phyloP scores from a whole-genome alignment of 2,329 filamentous ascomycete species.

The Trichoderma pleuroti region DNA sequence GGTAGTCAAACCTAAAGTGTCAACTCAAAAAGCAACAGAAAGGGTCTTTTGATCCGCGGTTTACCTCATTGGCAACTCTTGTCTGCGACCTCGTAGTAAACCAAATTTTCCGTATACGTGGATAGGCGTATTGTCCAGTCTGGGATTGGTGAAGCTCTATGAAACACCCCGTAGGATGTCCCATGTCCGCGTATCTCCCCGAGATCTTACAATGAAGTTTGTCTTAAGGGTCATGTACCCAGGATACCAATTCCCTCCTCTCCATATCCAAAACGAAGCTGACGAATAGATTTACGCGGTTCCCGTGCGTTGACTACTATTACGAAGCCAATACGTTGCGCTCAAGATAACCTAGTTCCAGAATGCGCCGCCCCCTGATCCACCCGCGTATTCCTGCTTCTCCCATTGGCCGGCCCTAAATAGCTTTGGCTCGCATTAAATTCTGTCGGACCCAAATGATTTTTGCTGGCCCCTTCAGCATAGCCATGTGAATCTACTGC shows the following conservation, averaged over 20 bases:
- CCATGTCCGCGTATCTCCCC: not conserved
- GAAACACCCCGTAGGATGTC: not conserved
- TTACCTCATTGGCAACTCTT: not conserved
- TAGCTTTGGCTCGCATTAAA: not conserved
- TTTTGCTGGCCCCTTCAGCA: not conserved
- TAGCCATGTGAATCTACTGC: not conserved
- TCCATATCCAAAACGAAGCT: not conserved
- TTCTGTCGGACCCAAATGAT: not conserved
- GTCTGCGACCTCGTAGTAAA: not conserved
- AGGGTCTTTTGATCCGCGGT: not conserved
- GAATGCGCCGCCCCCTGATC: not conserved
- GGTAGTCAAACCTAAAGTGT: not conserved
- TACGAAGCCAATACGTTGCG: not conserved
- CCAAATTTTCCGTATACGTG: not conserved
- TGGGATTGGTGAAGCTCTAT: not conserved
- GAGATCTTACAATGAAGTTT: not conserved
- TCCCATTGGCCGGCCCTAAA: not conserved
- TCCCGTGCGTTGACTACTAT: not conserved
- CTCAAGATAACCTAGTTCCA: not conserved
- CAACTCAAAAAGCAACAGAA: not conserved
- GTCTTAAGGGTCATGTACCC: not conserved
- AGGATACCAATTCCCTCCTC: not conserved
- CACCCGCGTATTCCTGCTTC: slow-evolving; percentile 2
- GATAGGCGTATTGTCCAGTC: not conserved
- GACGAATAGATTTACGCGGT: not conserved